These are phyloP conservation scores for Sporothrix schenckii DNA, from an alignment of 2,329 filamentous ascomycete species.

Conservation along the genomic window DNA sequence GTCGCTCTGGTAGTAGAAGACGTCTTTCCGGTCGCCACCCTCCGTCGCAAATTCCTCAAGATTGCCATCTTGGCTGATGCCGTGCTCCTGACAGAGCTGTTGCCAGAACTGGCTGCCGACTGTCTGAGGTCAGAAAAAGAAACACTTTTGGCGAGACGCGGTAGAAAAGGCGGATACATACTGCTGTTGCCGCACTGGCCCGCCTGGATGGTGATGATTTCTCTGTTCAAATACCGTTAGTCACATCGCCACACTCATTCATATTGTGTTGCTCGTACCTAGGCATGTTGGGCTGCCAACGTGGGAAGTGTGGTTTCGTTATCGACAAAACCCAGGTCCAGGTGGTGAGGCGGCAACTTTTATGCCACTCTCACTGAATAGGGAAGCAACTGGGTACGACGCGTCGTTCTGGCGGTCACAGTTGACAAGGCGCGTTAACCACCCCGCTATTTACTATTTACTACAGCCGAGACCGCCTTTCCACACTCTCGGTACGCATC, in stretches of 20 bases:
- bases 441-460: constrained; percentile 28
- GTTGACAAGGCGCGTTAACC: constrained; percentile 24
- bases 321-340: constrained; percentile 4
- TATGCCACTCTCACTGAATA: background rate
- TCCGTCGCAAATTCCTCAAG: constrained; percentile 97
- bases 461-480: constrained; percentile 5
- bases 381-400: constrained; percentile 12
- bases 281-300: constrained; percentile 40
- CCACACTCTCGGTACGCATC: background rate
- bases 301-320: background rate
- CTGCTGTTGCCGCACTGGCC: constrained; percentile 99
- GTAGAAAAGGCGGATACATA: constrained; percentile 57
- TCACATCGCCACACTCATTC: background rate
- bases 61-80: constrained; percentile 96
- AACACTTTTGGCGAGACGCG: background rate
- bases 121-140: constrained; percentile 50
- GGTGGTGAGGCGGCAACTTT: constrained; percentile 26
- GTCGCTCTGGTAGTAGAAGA: constrained; percentile 99
- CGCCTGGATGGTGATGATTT: constrained; percentile 99
- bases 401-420: constrained; percentile 22
- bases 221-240: constrained; percentile 56
- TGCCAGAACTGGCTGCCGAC: constrained; percentile 99
- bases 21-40: constrained; percentile 96
- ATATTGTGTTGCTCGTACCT: constrained; percentile 38
- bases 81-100: constrained; percentile 95